Base-by-base conservation (phyloP, 495 filamentous ascomycete genomes). In the Cercophora scortea region DNA sequence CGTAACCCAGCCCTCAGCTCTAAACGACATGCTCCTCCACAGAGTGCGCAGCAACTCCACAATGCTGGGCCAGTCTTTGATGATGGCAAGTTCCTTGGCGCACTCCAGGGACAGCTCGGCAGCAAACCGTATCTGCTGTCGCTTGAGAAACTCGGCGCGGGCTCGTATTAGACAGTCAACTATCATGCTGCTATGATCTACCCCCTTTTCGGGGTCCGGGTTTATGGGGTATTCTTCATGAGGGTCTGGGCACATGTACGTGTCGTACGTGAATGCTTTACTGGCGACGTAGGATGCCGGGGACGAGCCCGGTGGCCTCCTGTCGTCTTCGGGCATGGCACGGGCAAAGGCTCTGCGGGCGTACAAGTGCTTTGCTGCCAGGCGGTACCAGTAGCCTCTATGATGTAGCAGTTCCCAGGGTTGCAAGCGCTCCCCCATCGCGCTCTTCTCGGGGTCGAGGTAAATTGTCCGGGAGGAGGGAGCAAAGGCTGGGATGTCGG, bases 321-420 rank as follows among this genome's bases (percentile, higher is more conserved):
- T 75, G 62, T 95, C 90, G 51, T 89, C 87, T 47, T 83, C 76
- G 18, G 89, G 81, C 44, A 95, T 91, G 10, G 79, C 71, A 42
- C 75, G 65, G 0, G 89, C 90, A 45, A 85, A 68, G 4, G 47
- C 64, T 45, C 79, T 76, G 16, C 90, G 80, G 16, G 71, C 63
- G 43, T 78, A 76, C 4, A 83, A 67, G 57, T 89, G 83, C 46
- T 80, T 83, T 0, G 86, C 80, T 2, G 89, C 84, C 12, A 82
- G 64, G 25, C 82, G 78, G 48, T 87, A 81, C 88, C 91, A 96
- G 62, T 94, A 96, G 0, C 90, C 91, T 11, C 86, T 71, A 57
- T 96, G 91, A 53, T 95, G 90, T 6, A 96, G 75, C 10, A 82
- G 67, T 50, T 96, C 85, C 82, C 84, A 91, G 0, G 90, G 88